Evolutionary conservation across 1,284 basidiomycete genomes (phyloP).

Genomic region (Heterobasidion occidentale): DNA sequence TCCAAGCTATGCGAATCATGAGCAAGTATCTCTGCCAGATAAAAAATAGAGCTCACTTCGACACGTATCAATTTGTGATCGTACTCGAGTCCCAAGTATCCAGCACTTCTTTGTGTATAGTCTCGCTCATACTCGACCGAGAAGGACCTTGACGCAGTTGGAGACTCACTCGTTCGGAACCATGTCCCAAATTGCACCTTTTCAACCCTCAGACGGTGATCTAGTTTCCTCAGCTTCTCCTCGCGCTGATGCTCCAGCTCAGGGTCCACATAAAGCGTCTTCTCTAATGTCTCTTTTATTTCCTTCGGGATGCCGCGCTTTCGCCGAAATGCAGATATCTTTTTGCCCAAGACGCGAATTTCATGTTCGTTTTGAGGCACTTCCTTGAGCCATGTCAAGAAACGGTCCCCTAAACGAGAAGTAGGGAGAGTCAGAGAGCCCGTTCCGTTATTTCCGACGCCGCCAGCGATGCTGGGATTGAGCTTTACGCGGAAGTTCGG

Average conservation of each 20-base stretch:
- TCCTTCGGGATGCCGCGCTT: background rate
- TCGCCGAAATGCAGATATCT: background rate
- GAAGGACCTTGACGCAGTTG: constrained; percentile 33
- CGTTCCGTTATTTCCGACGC: constrained; percentile 8
- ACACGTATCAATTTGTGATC: constrained; percentile 53
- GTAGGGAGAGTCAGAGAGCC: constrained; percentile 11
- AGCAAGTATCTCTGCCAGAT: background rate
- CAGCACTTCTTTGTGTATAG: constrained; percentile 28
- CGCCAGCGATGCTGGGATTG: constrained; percentile 6
- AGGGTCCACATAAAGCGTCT: constrained; percentile 11
- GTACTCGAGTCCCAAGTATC: constrained; percentile 49
- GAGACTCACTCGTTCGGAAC: constrained; percentile 23
- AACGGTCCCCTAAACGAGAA: background rate
- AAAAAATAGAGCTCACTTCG: constrained; percentile 25
- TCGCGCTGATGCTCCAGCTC: constrained; percentile 6
- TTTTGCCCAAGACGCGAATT: background rate
- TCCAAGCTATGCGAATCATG: constrained; percentile 32
- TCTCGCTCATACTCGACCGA: constrained; percentile 44
- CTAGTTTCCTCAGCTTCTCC: constrained; percentile 29
- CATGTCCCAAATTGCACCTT: constrained; percentile 51
- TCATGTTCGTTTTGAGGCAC: constrained; percentile 1
- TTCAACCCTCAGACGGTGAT: constrained; percentile 37
- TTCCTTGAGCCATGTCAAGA: constrained; percentile 9
- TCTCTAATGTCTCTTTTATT: constrained; percentile 5
- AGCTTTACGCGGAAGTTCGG: constrained; percentile 15